Evolutionary conservation across 2,329 filamentous ascomycete species (phyloP).

Genomic region (Trichophyton rubrum): DNA sequence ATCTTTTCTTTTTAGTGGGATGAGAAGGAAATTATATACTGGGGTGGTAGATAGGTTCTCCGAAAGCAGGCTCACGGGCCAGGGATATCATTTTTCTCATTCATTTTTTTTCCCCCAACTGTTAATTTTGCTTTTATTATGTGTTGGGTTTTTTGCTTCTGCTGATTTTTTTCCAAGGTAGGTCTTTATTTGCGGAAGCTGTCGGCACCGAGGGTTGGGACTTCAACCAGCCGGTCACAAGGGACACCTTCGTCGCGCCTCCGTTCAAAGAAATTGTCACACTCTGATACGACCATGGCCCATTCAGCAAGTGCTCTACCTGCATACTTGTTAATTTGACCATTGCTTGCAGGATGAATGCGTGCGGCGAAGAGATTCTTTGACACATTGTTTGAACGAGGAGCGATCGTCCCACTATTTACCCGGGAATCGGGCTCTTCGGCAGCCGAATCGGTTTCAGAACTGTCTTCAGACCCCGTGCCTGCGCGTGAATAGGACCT

Average conservation of each 20-base stretch:
- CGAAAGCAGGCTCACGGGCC: neutral
- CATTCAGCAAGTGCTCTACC: slow-evolving; percentile 53
- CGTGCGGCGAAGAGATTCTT: slow-evolving; percentile 8
- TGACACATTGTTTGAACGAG: slow-evolving; percentile 17
- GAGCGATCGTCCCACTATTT: slow-evolving; percentile 12
- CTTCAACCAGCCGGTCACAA: slow-evolving; percentile 45
- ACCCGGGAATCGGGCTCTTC: slow-evolving; percentile 11
- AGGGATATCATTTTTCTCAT: neutral
- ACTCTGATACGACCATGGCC: slow-evolving; percentile 49
- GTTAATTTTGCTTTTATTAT: neutral
- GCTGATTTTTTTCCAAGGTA: neutral
- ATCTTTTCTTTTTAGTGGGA: neutral
- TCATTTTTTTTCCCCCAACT: neutral
- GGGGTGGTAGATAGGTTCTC: neutral
- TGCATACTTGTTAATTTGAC: slow-evolving; percentile 42
- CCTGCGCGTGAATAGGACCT: slow-evolving; percentile 14
- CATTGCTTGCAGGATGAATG: neutral
- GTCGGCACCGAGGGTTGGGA: slow-evolving; percentile 50
- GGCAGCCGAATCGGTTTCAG: slow-evolving; percentile 10
- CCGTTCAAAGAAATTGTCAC: slow-evolving; percentile 51
- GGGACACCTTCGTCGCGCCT: slow-evolving; percentile 51
- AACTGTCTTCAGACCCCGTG: slow-evolving; percentile 12
- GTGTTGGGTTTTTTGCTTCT: neutral
- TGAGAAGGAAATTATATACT: neutral
- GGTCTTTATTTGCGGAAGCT: slow-evolving; percentile 38